Evolutionary conservation across 2,329 filamentous ascomycete genomes (phyloP).

Genomic region (Cordyceps cicadae): DNA sequence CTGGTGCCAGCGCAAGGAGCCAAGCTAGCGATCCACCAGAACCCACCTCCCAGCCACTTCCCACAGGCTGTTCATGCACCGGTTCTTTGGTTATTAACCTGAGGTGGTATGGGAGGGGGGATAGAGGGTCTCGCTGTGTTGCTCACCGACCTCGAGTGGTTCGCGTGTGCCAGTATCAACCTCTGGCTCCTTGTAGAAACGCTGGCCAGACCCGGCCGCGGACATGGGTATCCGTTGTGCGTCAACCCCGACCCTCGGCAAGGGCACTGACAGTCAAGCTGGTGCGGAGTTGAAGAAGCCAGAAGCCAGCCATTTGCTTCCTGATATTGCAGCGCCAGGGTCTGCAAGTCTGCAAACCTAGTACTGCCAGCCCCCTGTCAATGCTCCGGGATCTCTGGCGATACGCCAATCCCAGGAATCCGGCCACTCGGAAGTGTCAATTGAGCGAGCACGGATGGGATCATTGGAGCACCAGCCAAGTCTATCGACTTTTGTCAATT

Average conservation of each 20-base stretch:
- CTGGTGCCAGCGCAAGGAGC: constrained; percentile 1
- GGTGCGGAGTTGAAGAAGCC: neutral
- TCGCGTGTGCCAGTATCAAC: neutral
- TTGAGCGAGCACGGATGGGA: constrained; percentile 1
- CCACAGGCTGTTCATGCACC: constrained; percentile 10
- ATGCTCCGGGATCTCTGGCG: constrained; percentile 11
- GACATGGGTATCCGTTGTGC: neutral
- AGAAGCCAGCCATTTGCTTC: neutral
- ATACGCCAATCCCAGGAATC: constrained; percentile 11
- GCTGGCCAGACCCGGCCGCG: constrained; percentile 1
- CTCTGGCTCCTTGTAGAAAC: neutral
- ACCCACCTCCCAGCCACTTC: constrained; percentile 12
- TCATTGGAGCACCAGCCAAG: neutral
- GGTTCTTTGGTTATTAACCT: constrained; percentile 4
- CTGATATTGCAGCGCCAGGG: neutral
- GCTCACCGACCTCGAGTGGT: constrained; percentile 10
- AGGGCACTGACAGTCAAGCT: neutral
- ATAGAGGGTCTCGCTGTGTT: neutral
- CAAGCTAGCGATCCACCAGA: constrained; percentile 8
- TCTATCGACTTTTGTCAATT: neutral
- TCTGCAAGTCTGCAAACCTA: neutral
- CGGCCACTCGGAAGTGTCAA: constrained; percentile 9
- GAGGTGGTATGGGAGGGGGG: neutral
- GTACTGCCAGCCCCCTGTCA: neutral
- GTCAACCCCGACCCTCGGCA: constrained; percentile 7